Base-by-base conservation (phyloP, 2,329 filamentous ascomycete species). In the Beauveria scarabaeidicola region DNA sequence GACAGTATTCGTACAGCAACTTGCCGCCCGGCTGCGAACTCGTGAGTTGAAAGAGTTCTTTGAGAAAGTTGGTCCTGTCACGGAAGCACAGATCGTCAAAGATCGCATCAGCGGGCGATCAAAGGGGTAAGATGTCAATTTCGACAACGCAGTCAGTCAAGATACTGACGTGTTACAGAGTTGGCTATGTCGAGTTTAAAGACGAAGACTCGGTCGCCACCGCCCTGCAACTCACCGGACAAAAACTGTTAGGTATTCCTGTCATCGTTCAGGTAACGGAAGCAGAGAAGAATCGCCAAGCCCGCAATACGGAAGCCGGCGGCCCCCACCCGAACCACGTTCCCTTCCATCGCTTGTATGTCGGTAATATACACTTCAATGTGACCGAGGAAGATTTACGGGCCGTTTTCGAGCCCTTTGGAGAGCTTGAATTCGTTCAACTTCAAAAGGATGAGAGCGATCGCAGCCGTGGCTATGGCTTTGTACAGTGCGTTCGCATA, bases 351-450 rank as follows among this genome's bases (percentile, higher is more conserved):
- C 90, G 95, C 67, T 88, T 99, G 62, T 99, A 97, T 74, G 93
- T 99, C 67, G 94, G 94, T 75, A 99, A 99, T 73, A 97, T 99
- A 67, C 94, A 99, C 79, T 99, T 99, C 82, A 97, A 91, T 73
- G 96, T 99, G 73, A 97, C 91, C 71, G 94, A 99, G 77, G 86
- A 88, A 73, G 95, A 99, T 76, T 80, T 99, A 65, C 88, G 93
- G 80, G 91, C 93, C 72, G 91, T 99, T 63, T 99, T 99, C 74
- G 91, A 95, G 77, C 93, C 94, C 1, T 99, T 97, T 75, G 94
- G 94, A 68, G 92, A 96, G 77, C 87, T 99, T 61, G 94, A 97
- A 73, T 97, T 97, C 74, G 92, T 97, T 61, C 92, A 97, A 72
- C 82, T 99, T 61, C 95, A 99, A 74, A 97, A 96, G 77, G 95